Evolutionary conservation across 2,329 filamentous ascomycete species (phyloP), one percentile per base, ranked within the genome.

Genomic region (Huntiella savannae): DNA sequence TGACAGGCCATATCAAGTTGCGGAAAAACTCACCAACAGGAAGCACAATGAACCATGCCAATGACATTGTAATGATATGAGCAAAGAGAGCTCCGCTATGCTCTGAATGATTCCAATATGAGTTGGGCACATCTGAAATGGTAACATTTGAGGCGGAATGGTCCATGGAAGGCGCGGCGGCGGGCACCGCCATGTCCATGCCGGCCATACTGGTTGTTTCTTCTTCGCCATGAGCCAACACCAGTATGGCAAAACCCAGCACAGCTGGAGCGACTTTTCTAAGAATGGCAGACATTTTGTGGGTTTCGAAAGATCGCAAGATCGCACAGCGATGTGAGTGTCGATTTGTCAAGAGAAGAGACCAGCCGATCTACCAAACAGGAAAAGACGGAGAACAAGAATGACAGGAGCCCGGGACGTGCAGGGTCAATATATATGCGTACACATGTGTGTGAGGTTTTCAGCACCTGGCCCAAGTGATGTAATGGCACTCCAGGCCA

Each of bases 11-110:
- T 19, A 5, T 19, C 16, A 15, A 40, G 19, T 16, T 16, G 19
- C 38, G 19, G 13, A 17, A 47, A n/a, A 33, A 63, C 76, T 63
- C 67, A 82, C 82, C 78, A 50, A 80, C 60, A 43, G 84, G 84
- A 46, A 88, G 67, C 42, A 82, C 57, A 46, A 87, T 69, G 33
- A 81, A 68, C 83, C 84, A 91, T 6, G 71, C 73, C 6, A 82
- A 47, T 2, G 76, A 62, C 77, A 86, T 85, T 40, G 83, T 63
- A 4, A 61, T 64, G 48, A 87, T 79, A 56, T 91, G 84, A 48
- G 71, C 71, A 54, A 81, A 69, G 54, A 91, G 77, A 52, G 72
- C 60, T 11, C 63, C 61, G 5, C 58, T 61, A 55, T 75, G 64
- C 19, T 74, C 67, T 0, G 65, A 55, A 48, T 75, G 64, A 17